Evolutionary conservation across 345 rosid species (phyloP).

Genomic region (Moricandia arvensis): DNA sequence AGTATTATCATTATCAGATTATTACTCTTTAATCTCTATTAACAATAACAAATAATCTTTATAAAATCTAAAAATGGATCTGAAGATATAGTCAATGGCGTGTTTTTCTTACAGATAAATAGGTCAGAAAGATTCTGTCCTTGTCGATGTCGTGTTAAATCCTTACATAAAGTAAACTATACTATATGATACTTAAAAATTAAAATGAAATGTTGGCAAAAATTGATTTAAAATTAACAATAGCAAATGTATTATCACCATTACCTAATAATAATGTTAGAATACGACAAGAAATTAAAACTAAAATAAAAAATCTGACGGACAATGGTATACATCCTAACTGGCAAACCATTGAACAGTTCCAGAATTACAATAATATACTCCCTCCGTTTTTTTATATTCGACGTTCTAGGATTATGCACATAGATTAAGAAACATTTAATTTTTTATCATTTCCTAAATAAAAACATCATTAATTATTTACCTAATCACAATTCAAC

Average conservation of each 20-base stretch:
- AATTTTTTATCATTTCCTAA: too few relatives aligned
- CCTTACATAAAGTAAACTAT: constrained; percentile 16
- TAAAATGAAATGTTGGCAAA: constrained; percentile 13
- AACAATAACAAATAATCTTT: not conserved
- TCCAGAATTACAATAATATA: constrained; percentile 28
- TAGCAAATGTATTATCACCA: constrained; percentile 11
- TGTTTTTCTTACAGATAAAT: constrained; percentile 21
- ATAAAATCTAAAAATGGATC: not conserved
- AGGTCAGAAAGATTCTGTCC: constrained; percentile 37
- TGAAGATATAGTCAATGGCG: constrained; percentile 19
- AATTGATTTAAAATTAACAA: not conserved
- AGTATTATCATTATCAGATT: not conserved
- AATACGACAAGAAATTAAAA: not conserved
- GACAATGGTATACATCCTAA: constrained; percentile 35
- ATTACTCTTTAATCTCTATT: not conserved
- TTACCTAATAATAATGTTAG: constrained; percentile 20
- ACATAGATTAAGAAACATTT: too few relatives aligned
- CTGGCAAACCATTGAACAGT: constrained; percentile 38
- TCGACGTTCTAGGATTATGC: too few relatives aligned
- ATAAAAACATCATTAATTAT: too few relatives aligned
- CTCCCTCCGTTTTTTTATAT: too few relatives aligned
- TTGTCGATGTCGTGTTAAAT: constrained; percentile 33
- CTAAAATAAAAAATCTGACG: constrained; percentile 21
- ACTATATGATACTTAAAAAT: constrained; percentile 3
- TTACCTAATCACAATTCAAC: too few relatives aligned